Base-by-base conservation (phyloP, 192 early-diverging fungal species). In the Podila epigama region DNA sequence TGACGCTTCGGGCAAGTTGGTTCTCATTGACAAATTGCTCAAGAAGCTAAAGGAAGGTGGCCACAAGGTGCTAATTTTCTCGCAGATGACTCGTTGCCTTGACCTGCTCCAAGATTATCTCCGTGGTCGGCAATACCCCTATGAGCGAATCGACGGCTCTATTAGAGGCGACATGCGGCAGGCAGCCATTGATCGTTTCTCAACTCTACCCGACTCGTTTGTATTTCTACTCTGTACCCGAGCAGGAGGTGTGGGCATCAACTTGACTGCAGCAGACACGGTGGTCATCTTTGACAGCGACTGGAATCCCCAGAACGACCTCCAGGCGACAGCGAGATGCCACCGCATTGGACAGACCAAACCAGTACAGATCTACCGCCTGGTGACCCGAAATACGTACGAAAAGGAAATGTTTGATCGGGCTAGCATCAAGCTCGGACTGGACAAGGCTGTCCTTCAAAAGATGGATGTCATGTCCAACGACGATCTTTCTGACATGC, bases 331-430 rank as follows among this genome's bases (percentile, higher is more conserved):
- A 64, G 87, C 87, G 18, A 88, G 94, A 32, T 89, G 88, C 58
- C 93, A 96, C 79, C 88, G 94, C 66, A 96, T 96, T 73, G 94
- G 94, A 15, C 94, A 96, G 70, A 96, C 91, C 51, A 93, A 93
- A 65, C 84, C 89, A 6, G 94, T 96, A 3, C 91, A 93, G 59
- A 86, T 85, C 52, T 90, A 86, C 58, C 88, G 93, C 20, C 81
- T 95, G 2, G 87, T 95, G 20, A 94, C 91, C 25, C 79, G 89
- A 31, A 94, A 94, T 57, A 94, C 94, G 1, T 94, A 94, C 63
- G 94, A 95, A 70, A 89, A 90, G 16, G 93, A 93, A 39, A 95
- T 95, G 92, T 94, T 95, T 87, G 93, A 94, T 77, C 82, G 90
- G 16, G 94, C 94, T 1, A 92, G 93, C 51, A 87, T 94, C 88